These are phyloP conservation scores for Cytospora piceae DNA, from an alignment of 2,329 filamentous ascomycete genomes.

Conservation along the genomic window DNA sequence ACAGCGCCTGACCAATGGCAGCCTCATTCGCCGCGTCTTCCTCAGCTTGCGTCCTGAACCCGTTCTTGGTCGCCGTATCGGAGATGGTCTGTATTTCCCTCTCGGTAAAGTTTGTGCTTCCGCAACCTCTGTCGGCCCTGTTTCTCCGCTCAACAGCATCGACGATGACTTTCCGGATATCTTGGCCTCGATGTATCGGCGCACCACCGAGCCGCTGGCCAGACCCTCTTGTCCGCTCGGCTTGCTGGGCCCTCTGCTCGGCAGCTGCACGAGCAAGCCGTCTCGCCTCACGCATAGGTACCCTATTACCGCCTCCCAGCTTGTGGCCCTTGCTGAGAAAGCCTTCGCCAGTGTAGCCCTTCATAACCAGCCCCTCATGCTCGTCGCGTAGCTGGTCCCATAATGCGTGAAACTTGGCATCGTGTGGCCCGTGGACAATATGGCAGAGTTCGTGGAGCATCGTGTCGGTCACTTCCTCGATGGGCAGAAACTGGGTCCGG, in stretches of 20 bases:
- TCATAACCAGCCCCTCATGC: conserved; percentile 72
- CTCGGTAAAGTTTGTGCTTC: conserved; percentile 68
- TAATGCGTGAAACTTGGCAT: conserved; percentile 78
- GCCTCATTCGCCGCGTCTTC: conserved; percentile 87
- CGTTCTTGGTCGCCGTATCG: conserved; percentile 67
- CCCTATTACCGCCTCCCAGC: conserved; percentile 66
- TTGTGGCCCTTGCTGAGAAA: conserved; percentile 77
- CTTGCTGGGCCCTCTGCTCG: conserved; percentile 66
- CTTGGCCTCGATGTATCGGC: conserved; percentile 55
- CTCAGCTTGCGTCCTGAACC: conserved; percentile 82
- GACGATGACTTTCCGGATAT: conserved; percentile 74
- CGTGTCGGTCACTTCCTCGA: conserved; percentile 83
- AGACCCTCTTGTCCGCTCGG: conserved; percentile 52
- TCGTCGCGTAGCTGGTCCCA: conserved; percentile 92
- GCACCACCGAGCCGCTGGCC: conserved; percentile 75
- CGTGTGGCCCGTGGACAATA: conserved; percentile 81
- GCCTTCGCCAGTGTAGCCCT: conserved; percentile 89
- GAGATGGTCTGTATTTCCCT: conserved; percentile 67
- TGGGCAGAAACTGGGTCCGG: conserved; percentile 73
- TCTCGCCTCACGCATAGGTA: conserved; percentile 74
- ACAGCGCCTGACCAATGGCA: conserved; percentile 83
- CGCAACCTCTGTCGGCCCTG: conserved; percentile 73
- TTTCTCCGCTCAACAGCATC: conserved; percentile 72
- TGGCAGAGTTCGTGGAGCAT: conserved; percentile 96
- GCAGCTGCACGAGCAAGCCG: conserved; percentile 74